Evolutionary conservation across 1,139 yeast genomes (phyloP), one percentile per base, ranked within the genome.

Genomic region (Suhomyces wounanorum): DNA sequence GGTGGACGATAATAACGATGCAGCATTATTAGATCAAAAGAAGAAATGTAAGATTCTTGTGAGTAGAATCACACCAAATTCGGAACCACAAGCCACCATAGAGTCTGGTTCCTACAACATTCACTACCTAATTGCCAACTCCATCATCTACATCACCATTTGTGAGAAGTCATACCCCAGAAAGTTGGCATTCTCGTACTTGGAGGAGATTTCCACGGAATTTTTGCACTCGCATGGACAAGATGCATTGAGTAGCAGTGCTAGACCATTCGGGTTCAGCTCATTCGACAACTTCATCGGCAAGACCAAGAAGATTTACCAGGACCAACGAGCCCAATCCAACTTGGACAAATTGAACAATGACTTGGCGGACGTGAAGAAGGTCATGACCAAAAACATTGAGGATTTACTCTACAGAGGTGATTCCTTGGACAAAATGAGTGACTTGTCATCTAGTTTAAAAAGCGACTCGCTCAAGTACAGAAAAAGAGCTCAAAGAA

Each of bases 361-460:
- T 47, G 99, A 95, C 62, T 77, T 94, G 59, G 91, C 89, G 47
- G 99, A 95, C 61, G 99, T 95, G 45, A 91, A 94, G 59, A 84
- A 89, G 60, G 96, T 94, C 52, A 89, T 94, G 96, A 90, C 96
- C 52, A 92, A 92, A 62, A 94, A 94, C 68, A 94, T 94, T 52
- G 98, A 94, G 66, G 99, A 94, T 67, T 75, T 94, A 61, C 77
- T 94, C 44, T 92, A 94, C 69, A 81, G 99, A 63, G 99, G 99
- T 11, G 98, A 94, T 64, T 87, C 94, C 13, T 79, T 94, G 59
- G 98, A 94, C 68, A 85, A 83, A 57, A 89, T 94, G 96, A 85
- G 91, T 55, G 97, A 94, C 65, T 78, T 94, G 65, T 89, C 96
- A 33, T 83, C 87, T 18, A 81, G 86, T 46, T 79, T 94, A 67